A percentile compares a stretch with the other conserved stretches of the same genome.
Evolutionary conservation across 495 filamentous ascomycete genomes (phyloP).

Genomic region (Hyaloscypha hepaticicola): DNA sequence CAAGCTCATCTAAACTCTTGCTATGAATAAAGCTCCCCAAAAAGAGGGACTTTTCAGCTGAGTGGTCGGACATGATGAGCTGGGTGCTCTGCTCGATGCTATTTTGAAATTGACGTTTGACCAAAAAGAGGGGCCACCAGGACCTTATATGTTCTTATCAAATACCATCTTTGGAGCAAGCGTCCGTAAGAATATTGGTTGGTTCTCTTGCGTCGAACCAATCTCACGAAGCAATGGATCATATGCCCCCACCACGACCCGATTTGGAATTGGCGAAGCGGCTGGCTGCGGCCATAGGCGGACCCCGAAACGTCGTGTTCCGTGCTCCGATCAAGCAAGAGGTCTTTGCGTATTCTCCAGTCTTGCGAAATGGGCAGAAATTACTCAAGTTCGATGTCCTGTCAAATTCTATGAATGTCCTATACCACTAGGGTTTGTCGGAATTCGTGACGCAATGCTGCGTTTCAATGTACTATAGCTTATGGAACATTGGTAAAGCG

Average conservation of each 20-base stretch:
- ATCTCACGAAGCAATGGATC: neutral
- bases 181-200: neutral
- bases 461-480: too few species aligned
- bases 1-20: conserved; percentile 52
- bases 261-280: neutral
- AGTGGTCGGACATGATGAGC: conserved; percentile 16
- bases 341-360: neutral
- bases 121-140: neutral
- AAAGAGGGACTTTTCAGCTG: conserved; percentile 24
- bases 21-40: conserved; percentile 59
- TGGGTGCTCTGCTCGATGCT: neutral
- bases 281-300: neutral
- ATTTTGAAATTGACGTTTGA: neutral
- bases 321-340: neutral
- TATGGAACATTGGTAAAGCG: too few species aligned
- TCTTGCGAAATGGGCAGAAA: too few species aligned
- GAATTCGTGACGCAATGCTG: too few species aligned
- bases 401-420: too few species aligned
- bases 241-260: neutral
- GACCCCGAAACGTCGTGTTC: neutral
- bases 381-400: too few species aligned
- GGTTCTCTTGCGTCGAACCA: neutral
- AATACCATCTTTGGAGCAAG: neutral
- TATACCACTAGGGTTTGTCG: too few species aligned
- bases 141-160: conserved; percentile 5